phyloP scores from a whole-genome alignment of 345 rosid genomes.

The Salix koriyanagi region DNA sequence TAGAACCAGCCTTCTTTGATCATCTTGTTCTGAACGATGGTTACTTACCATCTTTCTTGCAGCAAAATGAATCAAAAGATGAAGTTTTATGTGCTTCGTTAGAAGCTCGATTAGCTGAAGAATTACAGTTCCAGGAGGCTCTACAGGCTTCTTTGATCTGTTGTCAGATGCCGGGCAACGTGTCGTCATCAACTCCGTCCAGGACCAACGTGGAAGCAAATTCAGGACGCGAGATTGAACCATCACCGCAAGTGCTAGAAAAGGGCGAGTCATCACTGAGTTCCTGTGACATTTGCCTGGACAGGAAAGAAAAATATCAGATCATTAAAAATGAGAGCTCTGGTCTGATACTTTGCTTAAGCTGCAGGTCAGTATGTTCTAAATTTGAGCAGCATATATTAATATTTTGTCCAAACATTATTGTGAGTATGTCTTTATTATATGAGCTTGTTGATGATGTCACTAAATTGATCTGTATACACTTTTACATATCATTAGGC shows the following conservation, averaged over 20 bases:
- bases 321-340: background rate
- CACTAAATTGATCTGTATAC: background rate
- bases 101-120: background rate
- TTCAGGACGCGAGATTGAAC: background rate
- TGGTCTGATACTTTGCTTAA: background rate
- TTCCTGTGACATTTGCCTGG: constrained; percentile 3
- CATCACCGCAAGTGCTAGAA: background rate
- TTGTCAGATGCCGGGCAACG: background rate
- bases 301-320: background rate
- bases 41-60: background rate
- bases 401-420: background rate
- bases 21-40: background rate
- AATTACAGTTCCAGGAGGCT: constrained; percentile 14
- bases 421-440: background rate
- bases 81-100: no score
- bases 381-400: background rate
- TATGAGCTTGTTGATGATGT: background rate
- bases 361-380: background rate
- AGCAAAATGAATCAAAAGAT: background rate
- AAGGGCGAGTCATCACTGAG: background rate
- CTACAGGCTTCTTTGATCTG: background rate
- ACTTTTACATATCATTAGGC: background rate
- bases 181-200: background rate
- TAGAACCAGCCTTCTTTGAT: background rate
- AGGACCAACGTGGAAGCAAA: background rate